These are phyloP conservation scores for Ramularia endophylla DNA, from an alignment of 2,329 filamentous ascomycete genomes.

Conservation along the genomic window DNA sequence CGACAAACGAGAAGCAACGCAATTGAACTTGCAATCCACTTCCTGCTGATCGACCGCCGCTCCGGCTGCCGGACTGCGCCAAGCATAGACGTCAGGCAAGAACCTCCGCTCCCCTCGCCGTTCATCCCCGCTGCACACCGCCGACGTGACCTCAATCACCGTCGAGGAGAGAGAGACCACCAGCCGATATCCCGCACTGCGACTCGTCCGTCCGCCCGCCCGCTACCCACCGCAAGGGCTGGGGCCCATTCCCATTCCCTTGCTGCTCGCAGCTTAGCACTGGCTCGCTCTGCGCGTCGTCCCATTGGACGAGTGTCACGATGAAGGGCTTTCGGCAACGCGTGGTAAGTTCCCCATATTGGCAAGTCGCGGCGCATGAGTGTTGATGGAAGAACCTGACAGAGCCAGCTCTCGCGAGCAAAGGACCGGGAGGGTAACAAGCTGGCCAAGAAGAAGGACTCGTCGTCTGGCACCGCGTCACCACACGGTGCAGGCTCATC, in stretches of 20 bases:
- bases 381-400: conserved; percentile 29
- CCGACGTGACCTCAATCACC: too few relatives aligned
- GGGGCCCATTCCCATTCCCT: conserved; percentile 20
- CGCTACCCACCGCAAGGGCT: conserved; percentile 17
- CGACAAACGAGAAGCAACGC: too few relatives aligned
- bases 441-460: conserved; percentile 60
- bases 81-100: too few relatives aligned
- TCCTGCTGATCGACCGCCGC: too few relatives aligned
- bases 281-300: conserved; percentile 24
- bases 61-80: too few relatives aligned
- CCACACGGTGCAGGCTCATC: conserved; percentile 52
- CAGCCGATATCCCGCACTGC: conserved; percentile 3
- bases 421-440: conserved; percentile 51
- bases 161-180: not conserved
- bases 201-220: conserved; percentile 6
- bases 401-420: conserved; percentile 84
- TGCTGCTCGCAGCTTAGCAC: conserved; percentile 16
- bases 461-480: conserved; percentile 65
- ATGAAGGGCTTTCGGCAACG: conserved; percentile 98
- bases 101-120: too few relatives aligned
- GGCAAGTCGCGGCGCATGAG: conserved; percentile 4
- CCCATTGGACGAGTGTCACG: conserved; percentile 23
- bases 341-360: conserved; percentile 64
- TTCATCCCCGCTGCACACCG: too few relatives aligned
- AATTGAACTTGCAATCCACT: too few relatives aligned